phyloP scores from a whole-genome alignment of 2,329 filamentous ascomycete genomes.

The Pezicula radicicola region DNA sequence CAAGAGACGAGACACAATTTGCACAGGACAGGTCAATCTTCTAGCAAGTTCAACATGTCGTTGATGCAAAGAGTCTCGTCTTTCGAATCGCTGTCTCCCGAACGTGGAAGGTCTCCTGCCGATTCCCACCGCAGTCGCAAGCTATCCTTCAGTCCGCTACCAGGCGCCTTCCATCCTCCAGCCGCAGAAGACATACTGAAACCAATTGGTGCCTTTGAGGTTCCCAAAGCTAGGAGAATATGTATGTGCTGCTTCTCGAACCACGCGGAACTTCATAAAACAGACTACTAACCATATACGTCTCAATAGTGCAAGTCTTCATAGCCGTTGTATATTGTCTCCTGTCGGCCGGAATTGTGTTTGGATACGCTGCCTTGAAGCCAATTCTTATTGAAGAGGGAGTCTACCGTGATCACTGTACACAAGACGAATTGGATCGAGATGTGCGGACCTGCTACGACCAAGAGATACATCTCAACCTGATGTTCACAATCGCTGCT shows the following conservation, averaged over 20 bases:
- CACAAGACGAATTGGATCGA: conserved; percentile 44
- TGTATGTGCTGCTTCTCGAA: conserved; percentile 16
- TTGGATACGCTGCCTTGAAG: conserved; percentile 83
- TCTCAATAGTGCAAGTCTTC: conserved; percentile 59
- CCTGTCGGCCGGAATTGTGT: conserved; percentile 75
- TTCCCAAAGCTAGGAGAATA: conserved; percentile 31
- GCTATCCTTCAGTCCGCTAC: conserved; percentile 22
- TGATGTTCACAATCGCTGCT: conserved; percentile 91
- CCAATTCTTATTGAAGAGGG: conserved; percentile 72
- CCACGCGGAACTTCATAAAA: not conserved
- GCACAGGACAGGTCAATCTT: too few relatives aligned
- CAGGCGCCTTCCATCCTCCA: conserved; percentile 16
- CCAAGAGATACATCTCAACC: conserved; percentile 68
- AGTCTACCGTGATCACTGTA: conserved; percentile 67
- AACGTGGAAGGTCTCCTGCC: conserved; percentile 16
- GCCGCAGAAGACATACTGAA: conserved; percentile 8
- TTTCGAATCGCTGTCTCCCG: conserved; percentile 19
- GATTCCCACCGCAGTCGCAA: conserved; percentile 16
- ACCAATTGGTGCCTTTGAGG: conserved; percentile 34
- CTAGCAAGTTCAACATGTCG: conserved; percentile 13
- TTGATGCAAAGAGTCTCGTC: conserved; percentile 22
- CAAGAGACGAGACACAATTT: too few relatives aligned
- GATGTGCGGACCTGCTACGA: conserved; percentile 51
- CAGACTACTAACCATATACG: conserved; percentile 3
- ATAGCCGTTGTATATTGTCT: conserved; percentile 71